Percentiles rank a stretch among this genome's conserved stretches.
phyloP scores from a whole-genome alignment of 2,329 filamentous ascomycete species.

The Daldinia sp. region DNA sequence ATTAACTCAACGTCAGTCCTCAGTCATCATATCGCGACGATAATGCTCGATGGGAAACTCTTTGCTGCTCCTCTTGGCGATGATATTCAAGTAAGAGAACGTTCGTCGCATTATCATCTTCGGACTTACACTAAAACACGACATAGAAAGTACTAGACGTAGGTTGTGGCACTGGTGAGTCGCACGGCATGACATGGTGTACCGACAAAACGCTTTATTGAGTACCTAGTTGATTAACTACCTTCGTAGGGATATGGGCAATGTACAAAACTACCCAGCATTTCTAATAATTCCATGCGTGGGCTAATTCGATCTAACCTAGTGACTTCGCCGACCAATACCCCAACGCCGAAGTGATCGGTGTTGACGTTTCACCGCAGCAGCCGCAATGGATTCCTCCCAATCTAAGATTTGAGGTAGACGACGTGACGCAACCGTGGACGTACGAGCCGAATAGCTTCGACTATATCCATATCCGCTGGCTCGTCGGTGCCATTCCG shows the following conservation, averaged over 20 bases:
- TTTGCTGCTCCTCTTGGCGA: constrained; percentile 39
- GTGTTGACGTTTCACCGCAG: constrained; percentile 49
- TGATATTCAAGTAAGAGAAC: constrained; percentile 37
- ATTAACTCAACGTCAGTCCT: background rate
- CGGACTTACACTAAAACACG: constrained; percentile 3
- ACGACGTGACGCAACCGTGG: constrained; percentile 50
- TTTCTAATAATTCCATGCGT: background rate
- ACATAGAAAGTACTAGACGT: constrained; percentile 44
- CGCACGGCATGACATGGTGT: background rate
- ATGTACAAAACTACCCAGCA: constrained; percentile 40
- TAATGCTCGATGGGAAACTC: constrained; percentile 42
- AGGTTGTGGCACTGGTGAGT: constrained; percentile 44
- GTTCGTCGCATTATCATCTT: background rate
- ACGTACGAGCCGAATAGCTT: constrained; percentile 60
- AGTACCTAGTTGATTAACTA: background rate
- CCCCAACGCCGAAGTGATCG: constrained; percentile 43
- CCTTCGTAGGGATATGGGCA: constrained; percentile 43
- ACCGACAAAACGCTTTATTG: no score
- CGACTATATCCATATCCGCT: constrained; percentile 68
- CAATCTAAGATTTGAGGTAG: constrained; percentile 46
- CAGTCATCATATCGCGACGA: constrained; percentile 44
- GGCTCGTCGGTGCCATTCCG: constrained; percentile 63
- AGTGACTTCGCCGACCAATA: constrained; percentile 53
- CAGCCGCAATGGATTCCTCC: constrained; percentile 53
- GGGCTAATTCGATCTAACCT: constrained; percentile 34